phyloP scores from a whole-genome alignment of 2,329 filamentous ascomycete genomes.

The Xylogone sp. region DNA sequence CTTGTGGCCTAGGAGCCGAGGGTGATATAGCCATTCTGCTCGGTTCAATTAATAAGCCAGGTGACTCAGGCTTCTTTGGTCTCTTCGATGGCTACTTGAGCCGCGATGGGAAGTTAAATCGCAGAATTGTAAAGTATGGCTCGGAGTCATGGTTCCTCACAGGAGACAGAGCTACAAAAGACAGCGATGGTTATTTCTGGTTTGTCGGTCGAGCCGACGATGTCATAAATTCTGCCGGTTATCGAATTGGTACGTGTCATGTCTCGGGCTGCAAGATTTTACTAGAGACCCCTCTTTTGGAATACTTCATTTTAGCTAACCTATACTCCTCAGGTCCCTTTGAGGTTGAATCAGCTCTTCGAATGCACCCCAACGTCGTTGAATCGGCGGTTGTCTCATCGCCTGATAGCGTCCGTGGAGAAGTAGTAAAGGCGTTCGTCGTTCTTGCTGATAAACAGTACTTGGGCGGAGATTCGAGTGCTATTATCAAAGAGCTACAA shows the following conservation, averaged over 20 bases:
- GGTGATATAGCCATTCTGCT: conserved; percentile 34
- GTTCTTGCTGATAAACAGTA: conserved; percentile 27
- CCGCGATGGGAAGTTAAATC: not conserved
- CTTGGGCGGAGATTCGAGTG: conserved; percentile 10
- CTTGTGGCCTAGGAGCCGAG: conserved; percentile 24
- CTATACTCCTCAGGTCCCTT: conserved; percentile 28
- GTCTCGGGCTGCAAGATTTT: not conserved
- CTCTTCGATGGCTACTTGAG: conserved; percentile 14
- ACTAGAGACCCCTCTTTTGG: conserved; percentile 2
- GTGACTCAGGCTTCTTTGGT: conserved; percentile 9
- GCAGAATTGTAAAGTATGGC: not conserved
- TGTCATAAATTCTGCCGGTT: conserved; percentile 37
- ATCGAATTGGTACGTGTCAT: conserved; percentile 29
- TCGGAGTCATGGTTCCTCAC: conserved; percentile 27
- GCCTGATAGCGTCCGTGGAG: conserved; percentile 31
- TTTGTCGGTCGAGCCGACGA: conserved; percentile 32
- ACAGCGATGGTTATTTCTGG: conserved; percentile 32
- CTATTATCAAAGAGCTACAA: conserved; percentile 31
- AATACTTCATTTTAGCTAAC: too few species aligned
- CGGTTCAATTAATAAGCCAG: not conserved
- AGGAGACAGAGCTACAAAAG: conserved; percentile 30
- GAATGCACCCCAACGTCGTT: conserved; percentile 33
- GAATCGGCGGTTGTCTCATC: conserved; percentile 37
- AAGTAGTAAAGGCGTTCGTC: conserved; percentile 38
- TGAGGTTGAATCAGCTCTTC: conserved; percentile 37